Conservation (phyloP, 2,329 filamentous ascomycete genomes). For the Sarocladiaceae sp. region DNA sequence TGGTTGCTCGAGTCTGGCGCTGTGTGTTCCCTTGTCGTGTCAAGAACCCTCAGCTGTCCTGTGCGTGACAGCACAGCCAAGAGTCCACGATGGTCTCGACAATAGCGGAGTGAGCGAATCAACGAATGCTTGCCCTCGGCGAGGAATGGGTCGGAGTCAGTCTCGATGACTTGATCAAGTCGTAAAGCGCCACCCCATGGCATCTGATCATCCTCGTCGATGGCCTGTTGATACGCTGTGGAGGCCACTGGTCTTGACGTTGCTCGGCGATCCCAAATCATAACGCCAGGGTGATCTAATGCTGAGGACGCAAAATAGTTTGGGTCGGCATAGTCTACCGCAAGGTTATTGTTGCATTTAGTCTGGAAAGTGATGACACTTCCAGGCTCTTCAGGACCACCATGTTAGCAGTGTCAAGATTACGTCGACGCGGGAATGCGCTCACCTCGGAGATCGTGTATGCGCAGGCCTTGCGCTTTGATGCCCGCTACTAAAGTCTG, state of each 20-base stretch:
- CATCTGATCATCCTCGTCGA: slow-evolving; percentile 53
- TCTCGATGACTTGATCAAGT: slow-evolving; percentile 53
- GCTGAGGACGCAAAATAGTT: slow-evolving; percentile 84
- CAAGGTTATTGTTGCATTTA: slow-evolving; percentile 65
- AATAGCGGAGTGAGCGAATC: slow-evolving; percentile 60
- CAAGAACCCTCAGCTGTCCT: slow-evolving; percentile 58
- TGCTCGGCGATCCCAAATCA: slow-evolving; percentile 75
- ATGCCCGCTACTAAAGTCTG: slow-evolving; percentile 73
- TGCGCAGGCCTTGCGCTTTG: slow-evolving; percentile 67
- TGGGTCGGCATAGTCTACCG: slow-evolving; percentile 74
- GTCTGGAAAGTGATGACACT: slow-evolving; percentile 57
- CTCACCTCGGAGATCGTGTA: slow-evolving; percentile 75
- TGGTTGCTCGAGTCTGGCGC: slow-evolving; percentile 16
- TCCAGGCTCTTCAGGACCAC: not conserved
- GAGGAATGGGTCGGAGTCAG: slow-evolving; percentile 44
- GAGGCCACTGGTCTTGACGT: slow-evolving; percentile 49
- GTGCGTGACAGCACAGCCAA: slow-evolving; percentile 59
- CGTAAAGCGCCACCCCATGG: slow-evolving; percentile 60
- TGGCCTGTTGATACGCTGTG: slow-evolving; percentile 49
- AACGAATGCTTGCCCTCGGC: slow-evolving; percentile 55
- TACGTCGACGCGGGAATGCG: no score
- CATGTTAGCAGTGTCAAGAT: not conserved
- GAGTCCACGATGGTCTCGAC: slow-evolving; percentile 56
- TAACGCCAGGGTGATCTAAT: slow-evolving; percentile 67
- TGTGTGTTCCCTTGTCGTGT: slow-evolving; percentile 50